Base-by-base conservation (phyloP, 768 basidiomycete genomes). In the Cytidiella melzeri region DNA sequence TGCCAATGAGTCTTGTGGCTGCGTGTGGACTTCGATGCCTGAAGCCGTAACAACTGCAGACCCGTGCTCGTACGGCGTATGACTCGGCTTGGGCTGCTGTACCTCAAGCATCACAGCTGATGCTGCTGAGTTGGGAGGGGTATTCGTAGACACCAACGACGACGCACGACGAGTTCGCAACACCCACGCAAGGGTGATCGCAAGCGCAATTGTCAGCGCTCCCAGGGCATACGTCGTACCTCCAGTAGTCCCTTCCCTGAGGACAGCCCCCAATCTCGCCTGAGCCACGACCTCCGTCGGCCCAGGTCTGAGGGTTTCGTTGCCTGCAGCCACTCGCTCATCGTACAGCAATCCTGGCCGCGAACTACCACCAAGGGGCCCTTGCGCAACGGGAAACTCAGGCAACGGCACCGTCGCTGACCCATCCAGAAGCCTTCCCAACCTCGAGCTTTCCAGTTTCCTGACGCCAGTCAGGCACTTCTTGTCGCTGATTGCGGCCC, bases 401-500 rank as follows among this genome's bases (percentile, higher is more conserved):
- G 66, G 63, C 7, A 52, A 53, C 5, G 71, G 62, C 2, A 58
- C 69, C 2, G 65, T 63, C 5, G 75, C 75, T 0, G 77, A 77
- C 2, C 78, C 81, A 47, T 86, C 83, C 2, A 87, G 68, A 19
- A 87, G 71, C 54, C 81, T 71, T 4, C 74, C 78, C 13, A 66
- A 48, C 24, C 61, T 51, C 11, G 74, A 73, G 2, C 72, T 69
- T 54, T 81, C 79, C 18, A 87, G 64, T 18, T 62, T 65, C 5
- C 79, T 70, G 41, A 84, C 73, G 20, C 87, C 87, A 10, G 80
- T 76, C 13, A 85, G 64, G 62, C 87, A 89, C 9, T 74, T 72
- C 3, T 72, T 68, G 59, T 86, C 77, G 23, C 57, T 57, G 9
- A 34, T 7, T 7, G 30, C 30, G 30, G 15, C 30, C 30, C 48